Percentiles rank a stretch among this genome's conserved stretches.
Conservation (phyloP, 164 flowering plant species). For the Cinnamomum micranthum region DNA sequence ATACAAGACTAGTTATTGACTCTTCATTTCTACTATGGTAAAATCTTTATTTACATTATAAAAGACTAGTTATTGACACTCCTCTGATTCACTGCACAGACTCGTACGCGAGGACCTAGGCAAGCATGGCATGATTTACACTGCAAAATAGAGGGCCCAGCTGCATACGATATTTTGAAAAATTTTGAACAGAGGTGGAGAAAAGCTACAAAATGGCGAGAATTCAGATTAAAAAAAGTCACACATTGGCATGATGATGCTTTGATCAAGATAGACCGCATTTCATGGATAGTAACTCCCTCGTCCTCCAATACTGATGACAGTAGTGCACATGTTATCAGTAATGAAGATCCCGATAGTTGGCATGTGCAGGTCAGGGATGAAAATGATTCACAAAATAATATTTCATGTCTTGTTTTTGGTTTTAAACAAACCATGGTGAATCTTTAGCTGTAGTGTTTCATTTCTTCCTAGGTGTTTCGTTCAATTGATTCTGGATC, state of each 20-base stretch:
- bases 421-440: background rate
- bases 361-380: constrained; percentile 55
- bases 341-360: constrained; percentile 40
- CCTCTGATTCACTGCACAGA: constrained; percentile 24
- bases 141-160: constrained; percentile 79
- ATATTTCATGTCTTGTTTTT: background rate
- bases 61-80: constrained; percentile 4
- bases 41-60: too few species aligned
- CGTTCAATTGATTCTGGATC: constrained; percentile 87
- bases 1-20: too few species aligned
- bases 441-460: background rate
- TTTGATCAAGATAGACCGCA: constrained; percentile 61
- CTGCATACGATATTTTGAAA: constrained; percentile 67
- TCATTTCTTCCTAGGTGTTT: constrained; percentile 44
- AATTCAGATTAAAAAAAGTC: constrained; percentile 50
- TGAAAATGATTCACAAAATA: background rate
- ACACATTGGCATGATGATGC: constrained; percentile 68
- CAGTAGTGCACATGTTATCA: constrained; percentile 20
- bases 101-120: constrained; percentile 46
- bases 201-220: constrained; percentile 62
- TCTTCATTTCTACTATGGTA: background rate
- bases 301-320: constrained; percentile 29
- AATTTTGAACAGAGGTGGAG: constrained; percentile 85
- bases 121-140: constrained; percentile 92
- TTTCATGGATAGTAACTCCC: constrained; percentile 71